Conservation (phyloP, 2,329 filamentous ascomycete genomes). For the Verticillium tricorpus region DNA sequence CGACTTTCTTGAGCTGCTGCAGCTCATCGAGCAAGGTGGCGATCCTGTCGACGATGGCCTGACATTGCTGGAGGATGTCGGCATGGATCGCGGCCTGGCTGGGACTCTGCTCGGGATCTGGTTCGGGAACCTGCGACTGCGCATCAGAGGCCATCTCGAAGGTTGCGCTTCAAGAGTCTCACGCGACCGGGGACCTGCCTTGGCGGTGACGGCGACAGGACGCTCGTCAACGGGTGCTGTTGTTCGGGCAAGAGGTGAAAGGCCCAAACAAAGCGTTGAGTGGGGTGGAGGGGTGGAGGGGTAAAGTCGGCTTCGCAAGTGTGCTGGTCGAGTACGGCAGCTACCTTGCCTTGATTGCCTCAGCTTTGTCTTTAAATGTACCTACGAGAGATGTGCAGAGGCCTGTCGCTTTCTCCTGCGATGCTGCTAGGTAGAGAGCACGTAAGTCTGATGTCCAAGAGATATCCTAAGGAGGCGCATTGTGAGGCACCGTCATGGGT, state of each 20-base stretch:
- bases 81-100: not conserved
- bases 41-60: slow-evolving; percentile 7
- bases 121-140: not conserved
- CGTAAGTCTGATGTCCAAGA: no score
- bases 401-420: no score
- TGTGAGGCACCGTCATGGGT: not conserved
- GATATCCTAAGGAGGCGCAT: no score
- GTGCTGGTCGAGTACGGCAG: no score
- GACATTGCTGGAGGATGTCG: slow-evolving; percentile 7
- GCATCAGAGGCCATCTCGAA: not conserved
- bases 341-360: no score
- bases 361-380: no score
- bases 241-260: not conserved
- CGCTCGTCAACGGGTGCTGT: not conserved
- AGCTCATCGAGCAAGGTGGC: slow-evolving; percentile 7
- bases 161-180: not conserved
- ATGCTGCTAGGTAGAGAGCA: no score
- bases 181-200: not conserved
- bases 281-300: not conserved
- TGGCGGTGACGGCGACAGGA: not conserved
- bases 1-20: slow-evolving; percentile 8
- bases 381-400: no score
- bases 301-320: no score
- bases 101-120: not conserved
- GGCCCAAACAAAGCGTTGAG: no score